phyloP scores from a whole-genome alignment of 345 rosid species.

The Carallia pectinifolia region DNA sequence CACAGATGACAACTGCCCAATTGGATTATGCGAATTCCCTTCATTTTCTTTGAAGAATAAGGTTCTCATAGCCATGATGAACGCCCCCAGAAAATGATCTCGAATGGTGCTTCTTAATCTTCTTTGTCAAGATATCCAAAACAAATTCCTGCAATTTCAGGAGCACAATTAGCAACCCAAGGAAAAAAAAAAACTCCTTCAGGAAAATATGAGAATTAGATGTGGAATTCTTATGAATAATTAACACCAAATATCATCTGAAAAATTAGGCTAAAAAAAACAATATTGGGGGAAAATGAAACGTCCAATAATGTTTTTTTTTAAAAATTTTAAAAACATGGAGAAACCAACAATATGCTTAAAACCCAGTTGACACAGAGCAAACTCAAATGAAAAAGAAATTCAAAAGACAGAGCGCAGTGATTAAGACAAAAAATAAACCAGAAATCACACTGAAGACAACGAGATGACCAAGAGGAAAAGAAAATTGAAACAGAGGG shows the following conservation, averaged over 20 bases:
- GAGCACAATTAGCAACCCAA: not conserved
- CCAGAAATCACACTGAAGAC: conserved; percentile 5
- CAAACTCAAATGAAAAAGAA: no score
- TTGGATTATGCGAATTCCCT: conserved; percentile 45
- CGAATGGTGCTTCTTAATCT: not conserved
- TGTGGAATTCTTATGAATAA: not conserved
- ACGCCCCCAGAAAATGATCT: conserved; percentile 14
- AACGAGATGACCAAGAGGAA: not conserved
- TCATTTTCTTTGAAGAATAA: conserved; percentile 61
- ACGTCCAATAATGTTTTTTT: not conserved
- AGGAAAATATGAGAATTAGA: not conserved
- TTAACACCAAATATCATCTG: not conserved
- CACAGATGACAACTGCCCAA: conserved; percentile 47
- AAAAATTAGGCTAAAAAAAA: not conserved
- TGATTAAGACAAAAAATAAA: not conserved
- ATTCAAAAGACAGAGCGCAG: not conserved
- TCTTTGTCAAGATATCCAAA: conserved; percentile 16
- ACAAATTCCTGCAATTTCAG: conserved; percentile 33
- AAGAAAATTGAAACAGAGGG: not conserved
- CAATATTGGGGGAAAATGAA: no score
- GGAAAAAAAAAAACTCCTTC: not conserved
- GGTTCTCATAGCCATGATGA: conserved; percentile 69
- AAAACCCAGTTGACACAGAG: conserved; percentile 20
- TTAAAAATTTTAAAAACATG: no score
- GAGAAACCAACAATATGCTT: not conserved